Evolutionary conservation across 139 green algal genomes (phyloP).

Genomic region (Chlamydomonas applanata): DNA sequence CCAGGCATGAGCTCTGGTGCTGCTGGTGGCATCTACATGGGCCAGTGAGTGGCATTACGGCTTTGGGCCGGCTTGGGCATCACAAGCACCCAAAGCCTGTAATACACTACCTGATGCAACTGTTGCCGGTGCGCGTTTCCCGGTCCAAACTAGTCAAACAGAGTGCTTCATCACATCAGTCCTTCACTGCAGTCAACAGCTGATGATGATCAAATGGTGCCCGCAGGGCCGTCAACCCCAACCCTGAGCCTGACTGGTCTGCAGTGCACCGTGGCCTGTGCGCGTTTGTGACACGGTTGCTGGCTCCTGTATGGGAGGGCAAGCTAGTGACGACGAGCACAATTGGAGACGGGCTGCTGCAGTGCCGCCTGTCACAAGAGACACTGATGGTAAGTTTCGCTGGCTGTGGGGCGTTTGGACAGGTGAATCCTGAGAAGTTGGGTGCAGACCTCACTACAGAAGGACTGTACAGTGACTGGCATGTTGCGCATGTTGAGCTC

Average conservation of each 20-base stretch:
- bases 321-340: conserved; percentile 34
- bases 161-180: too few relatives aligned
- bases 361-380: conserved; percentile 22
- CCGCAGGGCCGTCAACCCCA: conserved; percentile 51
- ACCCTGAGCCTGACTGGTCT: conserved; percentile 79
- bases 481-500: too few relatives aligned
- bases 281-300: conserved; percentile 69
- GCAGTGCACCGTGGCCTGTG: conserved; percentile 77
- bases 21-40: conserved; percentile 68
- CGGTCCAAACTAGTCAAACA: too few relatives aligned
- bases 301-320: conserved; percentile 77
- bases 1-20: neutral
- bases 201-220: too few relatives aligned
- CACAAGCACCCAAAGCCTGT: too few relatives aligned
- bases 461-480: too few relatives aligned
- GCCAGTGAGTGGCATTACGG: conserved; percentile 32
- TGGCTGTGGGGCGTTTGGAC: neutral
- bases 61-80: too few relatives aligned
- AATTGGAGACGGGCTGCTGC: conserved; percentile 1
- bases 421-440: too few relatives aligned
- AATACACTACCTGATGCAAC: too few relatives aligned
- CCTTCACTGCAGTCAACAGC: too few relatives aligned
- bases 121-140: too few relatives aligned
- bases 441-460: too few relatives aligned
- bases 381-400: conserved; percentile 23